A percentile compares a stretch with the other conserved stretches of the same genome.
These are phyloP conservation scores for Pueraria montana DNA, from an alignment of 306 rosid genomes.

Conservation along the genomic window DNA sequence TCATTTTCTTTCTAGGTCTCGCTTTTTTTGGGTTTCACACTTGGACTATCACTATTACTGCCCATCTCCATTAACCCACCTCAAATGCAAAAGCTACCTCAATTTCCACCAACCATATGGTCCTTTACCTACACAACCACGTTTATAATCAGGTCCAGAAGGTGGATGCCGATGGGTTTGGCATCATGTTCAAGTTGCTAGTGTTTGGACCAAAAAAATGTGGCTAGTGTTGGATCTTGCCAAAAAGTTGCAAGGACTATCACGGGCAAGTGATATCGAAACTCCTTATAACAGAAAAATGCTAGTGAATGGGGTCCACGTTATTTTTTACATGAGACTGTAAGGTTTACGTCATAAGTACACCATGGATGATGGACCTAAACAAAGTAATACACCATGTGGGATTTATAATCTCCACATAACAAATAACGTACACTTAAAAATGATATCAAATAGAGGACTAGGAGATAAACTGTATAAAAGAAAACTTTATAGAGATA, in stretches of 20 bases:
- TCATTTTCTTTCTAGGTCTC: not conserved
- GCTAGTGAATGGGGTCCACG: not conserved
- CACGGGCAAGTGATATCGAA: not conserved
- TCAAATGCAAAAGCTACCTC: not conserved
- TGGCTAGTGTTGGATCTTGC: not conserved
- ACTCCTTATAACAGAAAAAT: no score
- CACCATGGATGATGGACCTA: not conserved
- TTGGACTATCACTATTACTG: not conserved
- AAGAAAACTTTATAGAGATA: not conserved
- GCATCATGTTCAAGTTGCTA: not conserved
- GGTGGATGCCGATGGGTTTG: not conserved
- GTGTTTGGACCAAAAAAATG: not conserved
- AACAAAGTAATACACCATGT: not conserved
- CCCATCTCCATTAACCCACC: not conserved
- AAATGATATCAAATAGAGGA: not conserved
- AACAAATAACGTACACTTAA: not conserved
- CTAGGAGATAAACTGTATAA: not conserved
- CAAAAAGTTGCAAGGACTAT: not conserved
- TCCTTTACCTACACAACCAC: not conserved
- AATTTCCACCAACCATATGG: not conserved
- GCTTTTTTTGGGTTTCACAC: not conserved
- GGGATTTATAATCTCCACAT: not conserved
- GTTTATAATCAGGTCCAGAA: slow-evolving; percentile 7
- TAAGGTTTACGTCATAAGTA: not conserved
- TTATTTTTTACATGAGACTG: not conserved